A percentile compares a stretch with the other conserved stretches of the same genome.
phyloP scores from a whole-genome alignment of 2,329 filamentous ascomycete species.

The Ophiostoma ips region DNA sequence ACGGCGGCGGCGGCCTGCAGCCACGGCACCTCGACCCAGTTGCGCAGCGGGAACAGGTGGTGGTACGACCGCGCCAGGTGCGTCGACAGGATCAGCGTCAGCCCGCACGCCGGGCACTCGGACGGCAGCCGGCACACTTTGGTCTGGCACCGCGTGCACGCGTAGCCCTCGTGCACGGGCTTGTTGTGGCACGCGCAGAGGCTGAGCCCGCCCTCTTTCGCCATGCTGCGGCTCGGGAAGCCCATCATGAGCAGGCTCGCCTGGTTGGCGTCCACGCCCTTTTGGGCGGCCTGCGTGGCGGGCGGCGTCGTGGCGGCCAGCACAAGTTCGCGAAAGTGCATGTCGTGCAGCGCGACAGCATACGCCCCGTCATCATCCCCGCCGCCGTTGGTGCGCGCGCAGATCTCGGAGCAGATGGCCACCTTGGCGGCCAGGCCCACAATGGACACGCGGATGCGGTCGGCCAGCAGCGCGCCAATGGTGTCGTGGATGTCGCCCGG shows the following conservation, averaged over 20 bases:
- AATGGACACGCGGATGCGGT: constrained; percentile 76
- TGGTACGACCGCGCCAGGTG: constrained; percentile 89
- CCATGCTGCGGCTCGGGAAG: constrained; percentile 72
- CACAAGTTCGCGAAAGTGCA: constrained; percentile 79
- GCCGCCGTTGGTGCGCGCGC: constrained; percentile 63
- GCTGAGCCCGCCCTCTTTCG: constrained; percentile 49
- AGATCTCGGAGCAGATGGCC: constrained; percentile 82
- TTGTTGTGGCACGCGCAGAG: constrained; percentile 86
- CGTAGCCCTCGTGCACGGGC: constrained; percentile 70
- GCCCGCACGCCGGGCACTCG: constrained; percentile 79
- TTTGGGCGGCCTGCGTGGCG: constrained; percentile 51
- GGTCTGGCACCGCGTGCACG: constrained; percentile 74
- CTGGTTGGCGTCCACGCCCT: constrained; percentile 22
- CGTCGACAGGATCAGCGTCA: constrained; percentile 88
- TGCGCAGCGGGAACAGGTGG: constrained; percentile 77
- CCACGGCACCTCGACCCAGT: constrained; percentile 89
- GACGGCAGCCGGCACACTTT: constrained; percentile 85
- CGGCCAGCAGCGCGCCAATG: constrained; percentile 60
- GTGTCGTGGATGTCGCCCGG: constrained; percentile 93
- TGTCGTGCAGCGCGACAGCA: constrained; percentile 71
- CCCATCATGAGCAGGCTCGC: constrained; percentile 88
- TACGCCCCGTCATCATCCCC: constrained; percentile 52
- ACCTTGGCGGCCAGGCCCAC: constrained; percentile 86
- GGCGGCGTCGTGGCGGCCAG: constrained; percentile 82
- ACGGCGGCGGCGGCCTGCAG: constrained; percentile 43